These are phyloP conservation scores for Lactarius psammicola DNA, from an alignment of 768 basidiomycete species.

Conservation along the genomic window DNA sequence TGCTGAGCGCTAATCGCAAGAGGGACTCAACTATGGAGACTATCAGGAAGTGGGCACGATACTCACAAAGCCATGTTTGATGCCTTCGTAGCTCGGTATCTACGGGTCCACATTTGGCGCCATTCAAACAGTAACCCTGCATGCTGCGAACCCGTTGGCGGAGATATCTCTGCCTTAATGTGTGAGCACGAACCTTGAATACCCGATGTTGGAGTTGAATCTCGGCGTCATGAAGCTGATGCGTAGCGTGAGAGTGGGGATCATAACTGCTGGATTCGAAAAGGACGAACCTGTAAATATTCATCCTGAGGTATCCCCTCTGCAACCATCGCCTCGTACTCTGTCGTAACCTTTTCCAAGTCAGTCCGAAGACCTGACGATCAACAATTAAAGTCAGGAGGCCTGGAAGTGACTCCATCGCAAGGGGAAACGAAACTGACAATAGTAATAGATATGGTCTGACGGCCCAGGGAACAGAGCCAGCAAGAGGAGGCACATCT, in stretches of 20 bases:
- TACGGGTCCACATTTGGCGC: slow-evolving; percentile 4
- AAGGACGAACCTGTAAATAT: slow-evolving; percentile 6
- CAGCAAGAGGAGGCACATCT: neutral
- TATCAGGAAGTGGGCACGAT: neutral
- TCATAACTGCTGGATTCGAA: neutral
- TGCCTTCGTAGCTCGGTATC: slow-evolving; percentile 2
- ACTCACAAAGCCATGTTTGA: slow-evolving; percentile 17
- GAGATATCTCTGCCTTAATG: neutral
- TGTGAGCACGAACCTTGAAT: slow-evolving; percentile 3
- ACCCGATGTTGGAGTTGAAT: neutral
- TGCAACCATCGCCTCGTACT: neutral
- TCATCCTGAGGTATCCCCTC: slow-evolving; percentile 5
- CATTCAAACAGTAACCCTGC: slow-evolving; percentile 5
- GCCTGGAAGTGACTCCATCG: neutral
- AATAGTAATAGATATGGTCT: neutral
- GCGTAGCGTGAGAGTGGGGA: neutral
- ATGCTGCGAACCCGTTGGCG: slow-evolving; percentile 6
- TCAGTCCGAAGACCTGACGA: slow-evolving; percentile 16
- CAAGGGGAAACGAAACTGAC: neutral
- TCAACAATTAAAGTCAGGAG: neutral
- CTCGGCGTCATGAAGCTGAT: neutral
- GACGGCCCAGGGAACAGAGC: neutral
- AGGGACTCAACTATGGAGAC: neutral
- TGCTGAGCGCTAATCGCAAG: neutral
- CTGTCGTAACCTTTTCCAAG: neutral